Percentiles rank a stretch among this genome's conserved stretches.
These are phyloP conservation scores for Ganoderma meredithae DNA, from an alignment of 1,284 basidiomycete species.

Conservation along the genomic window DNA sequence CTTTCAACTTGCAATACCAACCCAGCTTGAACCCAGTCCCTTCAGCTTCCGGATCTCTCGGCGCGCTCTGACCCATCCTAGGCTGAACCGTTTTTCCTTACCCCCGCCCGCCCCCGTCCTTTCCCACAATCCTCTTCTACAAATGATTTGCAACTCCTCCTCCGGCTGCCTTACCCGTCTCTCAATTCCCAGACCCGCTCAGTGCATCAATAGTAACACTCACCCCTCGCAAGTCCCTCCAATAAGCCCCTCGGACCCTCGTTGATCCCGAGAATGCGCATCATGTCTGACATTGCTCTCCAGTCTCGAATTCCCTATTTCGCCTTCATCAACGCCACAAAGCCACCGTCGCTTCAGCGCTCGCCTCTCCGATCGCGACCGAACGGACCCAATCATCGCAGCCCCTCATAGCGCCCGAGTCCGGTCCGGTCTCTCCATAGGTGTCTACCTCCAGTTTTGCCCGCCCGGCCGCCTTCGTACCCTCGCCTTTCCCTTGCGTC, in stretches of 20 bases:
- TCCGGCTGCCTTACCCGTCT: neutral
- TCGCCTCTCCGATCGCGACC: slow-evolving; percentile 8
- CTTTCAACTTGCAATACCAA: no score
- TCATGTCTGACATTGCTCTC: neutral
- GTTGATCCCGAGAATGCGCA: neutral
- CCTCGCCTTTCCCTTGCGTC: neutral
- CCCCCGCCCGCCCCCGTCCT: slow-evolving; percentile 3
- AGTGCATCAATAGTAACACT: neutral
- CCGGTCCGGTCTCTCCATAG: slow-evolving; percentile 1
- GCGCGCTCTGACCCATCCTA: neutral
- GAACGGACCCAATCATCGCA: slow-evolving; percentile 13
- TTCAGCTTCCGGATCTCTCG: neutral
- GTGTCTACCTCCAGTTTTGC: neutral
- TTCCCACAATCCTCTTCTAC: neutral
- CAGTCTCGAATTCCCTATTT: slow-evolving; percentile 17
- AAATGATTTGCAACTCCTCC: neutral
- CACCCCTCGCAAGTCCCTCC: neutral
- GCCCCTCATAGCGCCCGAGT: slow-evolving; percentile 7
- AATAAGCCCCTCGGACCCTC: neutral
- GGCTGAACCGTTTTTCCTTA: slow-evolving; percentile 6
- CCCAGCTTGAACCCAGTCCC: neutral
- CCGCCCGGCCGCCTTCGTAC: neutral
- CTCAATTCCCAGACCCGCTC: neutral
- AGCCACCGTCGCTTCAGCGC: slow-evolving; percentile 23
- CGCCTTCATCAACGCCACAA: slow-evolving; percentile 27